These are phyloP conservation scores for Talinum fruticosum DNA, from an alignment of 148 eudicot species.

Conservation along the genomic window DNA sequence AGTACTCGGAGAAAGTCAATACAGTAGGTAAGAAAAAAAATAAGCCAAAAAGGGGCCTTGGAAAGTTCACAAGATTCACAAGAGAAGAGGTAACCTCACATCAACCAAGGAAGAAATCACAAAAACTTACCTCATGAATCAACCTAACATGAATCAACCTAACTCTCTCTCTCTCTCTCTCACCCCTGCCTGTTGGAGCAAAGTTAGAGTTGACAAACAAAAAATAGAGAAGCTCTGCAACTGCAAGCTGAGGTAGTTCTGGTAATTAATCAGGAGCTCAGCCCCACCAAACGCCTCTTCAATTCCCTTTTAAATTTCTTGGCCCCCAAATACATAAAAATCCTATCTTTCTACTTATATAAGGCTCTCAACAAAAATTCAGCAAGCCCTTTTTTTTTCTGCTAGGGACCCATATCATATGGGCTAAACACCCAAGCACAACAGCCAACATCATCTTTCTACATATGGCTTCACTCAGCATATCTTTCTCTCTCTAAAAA, in stretches of 20 bases:
- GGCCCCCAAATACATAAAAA: slow-evolving; percentile 16
- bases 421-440: slow-evolving; percentile 12
- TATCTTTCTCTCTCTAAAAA: not conserved
- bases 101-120: not conserved
- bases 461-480: not conserved
- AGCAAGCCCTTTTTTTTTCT: slow-evolving; percentile 22
- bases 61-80: not conserved
- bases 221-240: not conserved
- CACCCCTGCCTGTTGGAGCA: not conserved
- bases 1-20: slow-evolving; percentile 20
- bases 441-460: slow-evolving; percentile 18
- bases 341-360: slow-evolving; percentile 3
- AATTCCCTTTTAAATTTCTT: slow-evolving; percentile 3
- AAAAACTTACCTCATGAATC: not conserved
- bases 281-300: not conserved
- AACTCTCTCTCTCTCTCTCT: slow-evolving; percentile 10
- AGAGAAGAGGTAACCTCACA: not conserved
- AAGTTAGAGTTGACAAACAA: not conserved
- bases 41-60: not conserved
- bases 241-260: slow-evolving; percentile 4
- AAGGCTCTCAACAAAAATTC: slow-evolving; percentile 1
- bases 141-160: slow-evolving; percentile 7
- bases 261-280: slow-evolving; percentile 12
- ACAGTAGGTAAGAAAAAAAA: not conserved
- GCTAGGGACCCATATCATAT: slow-evolving; percentile 25